Percentiles rank a stretch among this genome's conserved stretches.
Conservation (phyloP, 345 rosid species). For the Cochlearia excelsa region DNA sequence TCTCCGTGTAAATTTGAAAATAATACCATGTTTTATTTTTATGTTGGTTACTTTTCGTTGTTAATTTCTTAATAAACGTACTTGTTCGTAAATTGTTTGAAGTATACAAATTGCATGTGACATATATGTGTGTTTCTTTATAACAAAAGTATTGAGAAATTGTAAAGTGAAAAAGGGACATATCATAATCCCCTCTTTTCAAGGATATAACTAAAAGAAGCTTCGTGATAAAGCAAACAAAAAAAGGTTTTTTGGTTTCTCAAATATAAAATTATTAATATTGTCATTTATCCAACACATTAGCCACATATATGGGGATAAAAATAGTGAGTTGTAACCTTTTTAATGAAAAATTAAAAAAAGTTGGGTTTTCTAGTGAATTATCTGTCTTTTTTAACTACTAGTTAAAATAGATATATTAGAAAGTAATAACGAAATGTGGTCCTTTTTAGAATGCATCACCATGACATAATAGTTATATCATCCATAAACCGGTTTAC, state of each 20-base stretch:
- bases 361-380: conserved; percentile 5
- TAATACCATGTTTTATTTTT: neutral
- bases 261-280: neutral
- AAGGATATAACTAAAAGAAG: conserved; percentile 25
- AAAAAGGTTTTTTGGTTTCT: neutral
- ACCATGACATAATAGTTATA: conserved; percentile 30
- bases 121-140: conserved; percentile 26
- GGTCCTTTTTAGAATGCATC: conserved; percentile 23
- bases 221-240: conserved; percentile 31
- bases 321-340: conserved; percentile 2
- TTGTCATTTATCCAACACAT: conserved; percentile 21
- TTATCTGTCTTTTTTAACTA: conserved; percentile 28
- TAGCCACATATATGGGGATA: conserved; percentile 21
- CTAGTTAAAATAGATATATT: conserved; percentile 3
- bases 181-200: conserved; percentile 14
- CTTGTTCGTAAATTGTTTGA: neutral
- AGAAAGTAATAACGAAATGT: conserved; percentile 20
- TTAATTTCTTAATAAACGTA: neutral
- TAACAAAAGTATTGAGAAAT: conserved; percentile 15
- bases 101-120: conserved; percentile 25
- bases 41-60: neutral
- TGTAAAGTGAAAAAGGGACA: conserved; percentile 31
- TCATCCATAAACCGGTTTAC: conserved; percentile 24
- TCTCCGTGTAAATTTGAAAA: no score
- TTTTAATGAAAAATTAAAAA: conserved; percentile 14